Evolutionary conservation across 1,284 basidiomycete genomes (phyloP), one percentile per base, ranked within the genome.

Genomic region (Leccinum insolens): DNA sequence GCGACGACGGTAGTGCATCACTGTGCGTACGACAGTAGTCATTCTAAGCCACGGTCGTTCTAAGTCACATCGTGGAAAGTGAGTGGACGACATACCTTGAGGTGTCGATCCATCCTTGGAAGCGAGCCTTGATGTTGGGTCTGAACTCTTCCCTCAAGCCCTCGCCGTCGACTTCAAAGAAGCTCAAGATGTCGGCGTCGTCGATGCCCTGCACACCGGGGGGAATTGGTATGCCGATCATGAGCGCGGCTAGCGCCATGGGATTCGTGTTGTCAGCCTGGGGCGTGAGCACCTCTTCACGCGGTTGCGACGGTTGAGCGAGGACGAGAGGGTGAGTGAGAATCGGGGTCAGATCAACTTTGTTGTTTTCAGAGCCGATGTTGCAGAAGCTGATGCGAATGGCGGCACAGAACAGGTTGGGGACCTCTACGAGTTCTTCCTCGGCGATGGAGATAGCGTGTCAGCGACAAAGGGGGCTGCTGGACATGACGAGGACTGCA

Each of bases 161-260:
- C 39, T 87, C 86, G 61, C 79, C 78, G 46, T 87, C 84, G n/a
- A 86, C 64, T 63, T 88, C 88, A 31, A 88, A 77, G 70, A 84
- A 85, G 4, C 81, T 82, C 4, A 86, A 70, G 37, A 85, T 76
- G 67, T 86, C 86, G 7, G 77, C 79, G 0, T 83, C 84, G 2
- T 79, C 77, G 1, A 20, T 11, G 7, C 65, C 69, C 2, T 74
- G 70, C 31, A 34, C 82, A 78, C 77, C 79, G 0, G 79, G 77
- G 14, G 82, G 74, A 12, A 84, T 72, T 37, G 88, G 88, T 9
- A 91, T 73, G 0, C 89, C 89, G 80, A 90, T 88, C 82, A 91
- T 84, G 82, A 90, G 84, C n/a, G 88, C 88, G 0, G 89, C 88
- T 66, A 90, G 84, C 3, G 86, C 83, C 80, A 89, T 82, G 1